A percentile compares a stretch with the other conserved stretches of the same genome.
Conservation (phyloP, 208 protist genomes). For the Wallacemonas collosoma region DNA sequence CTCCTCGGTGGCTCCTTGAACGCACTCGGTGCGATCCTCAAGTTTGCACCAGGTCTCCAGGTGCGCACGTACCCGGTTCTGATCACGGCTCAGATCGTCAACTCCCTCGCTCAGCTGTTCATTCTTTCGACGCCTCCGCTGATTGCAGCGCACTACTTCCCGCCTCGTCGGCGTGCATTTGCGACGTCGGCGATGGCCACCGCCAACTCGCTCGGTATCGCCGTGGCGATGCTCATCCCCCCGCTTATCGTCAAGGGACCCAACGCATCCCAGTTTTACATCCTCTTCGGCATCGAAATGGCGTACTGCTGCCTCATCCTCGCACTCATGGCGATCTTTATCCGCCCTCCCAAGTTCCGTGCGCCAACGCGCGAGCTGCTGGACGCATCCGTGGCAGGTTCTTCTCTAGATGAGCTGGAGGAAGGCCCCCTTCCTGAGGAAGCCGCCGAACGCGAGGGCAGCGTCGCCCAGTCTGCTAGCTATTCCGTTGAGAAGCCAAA, state of each 20-base stretch:
- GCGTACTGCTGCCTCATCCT: constrained; percentile 44
- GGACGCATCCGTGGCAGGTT: not conserved
- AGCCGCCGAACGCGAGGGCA: not conserved
- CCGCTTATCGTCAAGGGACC: constrained; percentile 56
- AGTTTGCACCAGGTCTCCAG: constrained; percentile 55
- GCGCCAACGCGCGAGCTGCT: constrained; percentile 32
- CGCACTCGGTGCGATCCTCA: constrained; percentile 60
- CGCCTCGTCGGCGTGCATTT: constrained; percentile 53
- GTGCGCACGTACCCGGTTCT: constrained; percentile 49
- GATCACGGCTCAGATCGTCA: constrained; percentile 57
- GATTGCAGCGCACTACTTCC: constrained; percentile 73
- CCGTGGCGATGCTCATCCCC: constrained; percentile 56
- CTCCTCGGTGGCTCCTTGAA: constrained; percentile 59
- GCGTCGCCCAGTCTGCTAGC: not conserved
- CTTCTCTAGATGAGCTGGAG: not conserved
- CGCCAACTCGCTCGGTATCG: constrained; percentile 73
- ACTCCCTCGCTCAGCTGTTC: constrained; percentile 69
- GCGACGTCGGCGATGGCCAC: constrained; percentile 66
- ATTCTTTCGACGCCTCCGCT: constrained; percentile 75
- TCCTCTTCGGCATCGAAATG: constrained; percentile 63
- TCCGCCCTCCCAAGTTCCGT: constrained; percentile 43
- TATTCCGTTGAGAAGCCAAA: not conserved
- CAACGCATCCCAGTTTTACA: constrained; percentile 42
- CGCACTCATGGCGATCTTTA: constrained; percentile 45
- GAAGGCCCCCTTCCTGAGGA: not conserved